phyloP scores from a whole-genome alignment of 75 land plant genomes.

The Selaginella tamariscina region DNA sequence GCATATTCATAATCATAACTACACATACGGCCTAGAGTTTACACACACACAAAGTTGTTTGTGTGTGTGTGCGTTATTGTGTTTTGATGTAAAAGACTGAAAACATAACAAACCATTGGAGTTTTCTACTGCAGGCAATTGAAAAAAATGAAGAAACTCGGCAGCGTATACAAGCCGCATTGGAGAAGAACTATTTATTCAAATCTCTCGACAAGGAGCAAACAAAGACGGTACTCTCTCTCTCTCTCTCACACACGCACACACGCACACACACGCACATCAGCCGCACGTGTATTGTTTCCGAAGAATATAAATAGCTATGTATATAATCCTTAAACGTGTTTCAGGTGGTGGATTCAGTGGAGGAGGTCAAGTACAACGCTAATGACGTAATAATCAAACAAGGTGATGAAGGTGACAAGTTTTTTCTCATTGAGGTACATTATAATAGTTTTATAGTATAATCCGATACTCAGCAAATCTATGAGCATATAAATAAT shows the following conservation, averaged over 20 bases:
- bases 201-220: constrained; percentile 35
- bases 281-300: too few relatives aligned
- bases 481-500: too few relatives aligned
- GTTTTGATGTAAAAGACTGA: not conserved
- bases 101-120: not conserved
- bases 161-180: constrained; percentile 17
- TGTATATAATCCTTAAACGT: not conserved
- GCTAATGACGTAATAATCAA: constrained; percentile 26
- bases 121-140: constrained; percentile 18
- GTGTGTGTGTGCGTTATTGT: too few relatives aligned
- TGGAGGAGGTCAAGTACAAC: constrained; percentile 28
- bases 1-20: not conserved
- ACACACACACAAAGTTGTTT: too few relatives aligned
- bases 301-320: too few relatives aligned
- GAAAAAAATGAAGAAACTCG: constrained; percentile 23
- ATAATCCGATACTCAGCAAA: not conserved
- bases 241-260: not conserved
- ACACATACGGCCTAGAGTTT: too few relatives aligned
- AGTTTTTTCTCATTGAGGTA: constrained; percentile 33
- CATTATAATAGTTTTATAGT: not conserved
- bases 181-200: constrained; percentile 28
- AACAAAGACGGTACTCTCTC: constrained; percentile 17
- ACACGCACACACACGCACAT: too few relatives aligned
- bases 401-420: constrained; percentile 33
- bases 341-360: constrained; percentile 32